Evolutionary conservation across 805 yeast species (phyloP), one percentile per base, ranked within the genome.

Genomic region (Kuraishia piskuri): DNA sequence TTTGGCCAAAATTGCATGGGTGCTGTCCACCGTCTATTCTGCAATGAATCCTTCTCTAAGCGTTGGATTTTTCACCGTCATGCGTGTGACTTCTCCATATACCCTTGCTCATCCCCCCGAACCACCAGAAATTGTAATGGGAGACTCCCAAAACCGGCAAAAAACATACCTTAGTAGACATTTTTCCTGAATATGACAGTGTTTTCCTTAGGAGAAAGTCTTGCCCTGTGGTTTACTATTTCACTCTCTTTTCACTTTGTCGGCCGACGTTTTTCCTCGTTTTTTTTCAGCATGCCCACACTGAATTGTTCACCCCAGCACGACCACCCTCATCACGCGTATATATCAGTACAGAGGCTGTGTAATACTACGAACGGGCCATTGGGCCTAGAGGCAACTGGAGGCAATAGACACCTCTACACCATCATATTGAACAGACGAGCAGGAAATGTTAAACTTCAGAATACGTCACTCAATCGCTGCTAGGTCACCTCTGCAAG

Each of bases 61-160:
- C 17, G 22, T 21, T 46, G 58, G 64, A 54, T 57, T 62, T 65
- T 63, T 63, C 62, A 61, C 61, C 62, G 63, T 60, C 60, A 52
- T 63, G 59, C 65, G 61, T 12, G 40, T 31, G 40, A 31, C 40
- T n/a, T 31, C 4, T 10, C 17, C 40, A 31, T 31, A 31, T 31
- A 31, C 40, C 40, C 40, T 31, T 31, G 19, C 10, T 14, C 48
- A 23, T 12, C 26, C 48, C 48, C 3, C 19, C n/a, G 17, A 46
- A 46, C 17, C 7, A 22, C n/a, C n/a, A n/a, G n/a, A n/a, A n/a
- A n/a, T n/a, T n/a, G n/a, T n/a, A n/a, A n/a, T n/a, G n/a, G n/a
- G n/a, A n/a, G n/a, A n/a, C n/a, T n/a, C n/a, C n/a, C n/a, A n/a
- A n/a, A n/a, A n/a, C 26, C 4, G 48, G 26, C 48, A 23, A 31